These are phyloP conservation scores for Annulohypoxylon stygium DNA, from an alignment of 495 filamentous ascomycete genomes.

Conservation along the genomic window DNA sequence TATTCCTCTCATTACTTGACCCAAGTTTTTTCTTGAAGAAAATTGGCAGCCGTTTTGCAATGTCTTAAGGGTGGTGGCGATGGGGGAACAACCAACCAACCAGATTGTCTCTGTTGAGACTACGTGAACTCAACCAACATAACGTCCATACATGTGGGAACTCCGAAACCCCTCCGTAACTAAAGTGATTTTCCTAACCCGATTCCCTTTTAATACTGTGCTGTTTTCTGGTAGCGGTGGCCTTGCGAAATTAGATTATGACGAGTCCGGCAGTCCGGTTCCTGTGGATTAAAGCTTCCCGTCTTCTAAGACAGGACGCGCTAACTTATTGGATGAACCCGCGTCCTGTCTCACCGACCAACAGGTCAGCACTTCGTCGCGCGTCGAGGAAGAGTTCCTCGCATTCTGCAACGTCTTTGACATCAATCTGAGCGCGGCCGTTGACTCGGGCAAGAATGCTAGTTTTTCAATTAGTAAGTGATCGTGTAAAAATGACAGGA, in stretches of 20 bases:
- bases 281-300: slow-evolving; percentile 36
- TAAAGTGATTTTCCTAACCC: slow-evolving; percentile 49
- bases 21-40: slow-evolving; percentile 39
- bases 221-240: slow-evolving; percentile 31
- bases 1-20: slow-evolving; percentile 36
- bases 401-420: slow-evolving; percentile 87
- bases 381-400: slow-evolving; percentile 92
- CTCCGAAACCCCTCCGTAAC: slow-evolving; percentile 49
- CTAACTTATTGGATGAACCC: slow-evolving; percentile 68
- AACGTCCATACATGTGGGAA: slow-evolving; percentile 34
- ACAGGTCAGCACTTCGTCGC: slow-evolving; percentile 80
- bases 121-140: slow-evolving; percentile 36
- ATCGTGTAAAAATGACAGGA: background rate
- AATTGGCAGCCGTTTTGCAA: slow-evolving; percentile 36
- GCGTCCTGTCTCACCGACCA: slow-evolving; percentile 72
- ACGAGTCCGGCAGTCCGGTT: slow-evolving; percentile 44
- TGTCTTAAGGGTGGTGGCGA: slow-evolving; percentile 41
- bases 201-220: slow-evolving; percentile 46
- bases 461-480: slow-evolving; percentile 15
- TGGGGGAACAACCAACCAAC: slow-evolving; percentile 40
- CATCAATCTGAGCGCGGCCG: slow-evolving; percentile 79
- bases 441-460: slow-evolving; percentile 72
- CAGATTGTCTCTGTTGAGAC: slow-evolving; percentile 31
- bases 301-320: slow-evolving; percentile 31
- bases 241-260: slow-evolving; percentile 56